These are phyloP conservation scores for Cyberlindnera mississippiensis DNA, from an alignment of 805 yeast genomes.

Conservation along the genomic window DNA sequence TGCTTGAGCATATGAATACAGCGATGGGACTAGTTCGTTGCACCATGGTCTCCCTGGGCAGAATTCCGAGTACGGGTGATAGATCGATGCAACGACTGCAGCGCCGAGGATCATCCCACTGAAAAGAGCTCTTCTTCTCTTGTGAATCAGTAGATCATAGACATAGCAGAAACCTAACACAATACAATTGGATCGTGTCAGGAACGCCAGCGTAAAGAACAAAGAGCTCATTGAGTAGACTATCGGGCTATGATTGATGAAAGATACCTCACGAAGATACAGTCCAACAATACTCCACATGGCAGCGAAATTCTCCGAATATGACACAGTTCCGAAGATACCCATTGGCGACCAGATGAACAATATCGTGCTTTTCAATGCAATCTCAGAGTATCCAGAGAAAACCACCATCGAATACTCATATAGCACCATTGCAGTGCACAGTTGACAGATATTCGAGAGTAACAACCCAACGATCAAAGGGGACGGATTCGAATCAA, in stretches of 20 bases:
- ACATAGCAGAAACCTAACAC: conserved; percentile 66
- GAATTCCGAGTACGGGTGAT: conserved; percentile 49
- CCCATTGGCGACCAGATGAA: conserved; percentile 76
- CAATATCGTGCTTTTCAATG: conserved; percentile 39
- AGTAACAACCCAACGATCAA: conserved; percentile 45
- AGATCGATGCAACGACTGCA: conserved; percentile 44
- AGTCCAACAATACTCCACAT: conserved; percentile 54
- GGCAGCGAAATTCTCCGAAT: conserved; percentile 73
- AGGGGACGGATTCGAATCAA: conserved; percentile 20
- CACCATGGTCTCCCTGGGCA: conserved; percentile 86
- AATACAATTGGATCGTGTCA: conserved; percentile 73
- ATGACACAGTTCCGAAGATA: conserved; percentile 66
- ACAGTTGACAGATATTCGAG: conserved; percentile 49
- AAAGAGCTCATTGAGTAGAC: conserved; percentile 24
- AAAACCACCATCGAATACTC: conserved; percentile 41
- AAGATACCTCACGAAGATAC: conserved; percentile 36
- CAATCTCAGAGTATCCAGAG: conserved; percentile 17
- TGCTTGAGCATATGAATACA: conserved; percentile 68
- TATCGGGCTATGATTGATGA: neutral
- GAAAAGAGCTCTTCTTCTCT: conserved; percentile 33
- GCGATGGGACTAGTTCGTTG: conserved; percentile 45
- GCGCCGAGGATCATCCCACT: conserved; percentile 55
- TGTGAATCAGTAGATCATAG: conserved; percentile 42
- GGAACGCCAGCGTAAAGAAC: conserved; percentile 51
- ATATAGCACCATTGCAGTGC: conserved; percentile 46